A percentile compares a stretch with the other conserved stretches of the same genome.
Conservation (phyloP, 2,329 filamentous ascomycete species). For the Alternaria sp. region DNA sequence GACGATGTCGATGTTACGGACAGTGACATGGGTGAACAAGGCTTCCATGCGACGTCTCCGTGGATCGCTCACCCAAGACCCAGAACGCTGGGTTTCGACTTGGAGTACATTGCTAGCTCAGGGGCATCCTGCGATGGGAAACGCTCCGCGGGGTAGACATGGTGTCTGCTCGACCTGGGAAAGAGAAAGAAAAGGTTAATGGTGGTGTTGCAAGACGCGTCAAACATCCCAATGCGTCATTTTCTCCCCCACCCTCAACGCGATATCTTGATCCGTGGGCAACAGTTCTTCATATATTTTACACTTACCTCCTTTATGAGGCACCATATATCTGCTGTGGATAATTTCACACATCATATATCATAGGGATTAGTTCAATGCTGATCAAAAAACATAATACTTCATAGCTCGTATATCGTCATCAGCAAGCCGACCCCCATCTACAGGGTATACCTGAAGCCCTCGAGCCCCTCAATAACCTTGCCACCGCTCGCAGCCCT, state of each 20-base stretch:
- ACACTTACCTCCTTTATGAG: not conserved
- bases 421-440: not conserved
- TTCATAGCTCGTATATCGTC: not conserved
- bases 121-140: not conserved
- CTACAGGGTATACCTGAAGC: conserved; percentile 45
- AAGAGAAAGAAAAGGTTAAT: not conserved
- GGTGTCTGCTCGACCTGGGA: not conserved
- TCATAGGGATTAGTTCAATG: too few relatives aligned
- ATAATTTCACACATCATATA: too few relatives aligned
- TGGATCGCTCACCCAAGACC: not conserved
- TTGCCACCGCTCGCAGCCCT: conserved; percentile 52
- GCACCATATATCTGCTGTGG: too few relatives aligned
- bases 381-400: not conserved
- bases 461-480: conserved; percentile 49
- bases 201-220: not conserved
- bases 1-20: conserved; percentile 54
- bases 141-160: not conserved
- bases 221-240: not conserved
- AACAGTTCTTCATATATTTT: not conserved
- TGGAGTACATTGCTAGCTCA: not conserved
- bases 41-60: not conserved
- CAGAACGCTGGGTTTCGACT: not conserved
- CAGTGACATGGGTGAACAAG: conserved; percentile 31
- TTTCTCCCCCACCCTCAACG: not conserved
- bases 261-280: not conserved